Conservation (phyloP, 352 stramenopile species). For the Elongisporangium undulatum region DNA sequence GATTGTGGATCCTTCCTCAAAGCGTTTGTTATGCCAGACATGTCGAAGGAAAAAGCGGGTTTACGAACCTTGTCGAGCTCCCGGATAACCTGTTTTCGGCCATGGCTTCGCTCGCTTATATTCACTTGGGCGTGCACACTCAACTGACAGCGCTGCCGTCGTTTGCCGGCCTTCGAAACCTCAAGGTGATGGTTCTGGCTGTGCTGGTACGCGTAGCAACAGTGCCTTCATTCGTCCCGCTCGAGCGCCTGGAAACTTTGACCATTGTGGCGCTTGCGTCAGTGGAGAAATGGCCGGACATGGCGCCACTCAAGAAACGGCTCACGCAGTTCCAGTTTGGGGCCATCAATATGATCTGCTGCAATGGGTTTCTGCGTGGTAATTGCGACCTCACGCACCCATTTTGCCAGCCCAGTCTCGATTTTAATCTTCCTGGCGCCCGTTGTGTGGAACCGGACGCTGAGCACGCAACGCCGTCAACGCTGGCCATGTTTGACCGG, state of each 20-base stretch:
- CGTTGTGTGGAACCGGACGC: no score
- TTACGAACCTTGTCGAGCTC: constrained; percentile 1
- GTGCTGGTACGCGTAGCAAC: neutral
- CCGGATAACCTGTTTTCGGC: constrained; percentile 1
- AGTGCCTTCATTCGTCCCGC: constrained; percentile 1
- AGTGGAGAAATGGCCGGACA: no score
- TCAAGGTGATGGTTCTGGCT: constrained; percentile 5
- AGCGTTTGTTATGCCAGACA: no score
- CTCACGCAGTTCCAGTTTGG: neutral
- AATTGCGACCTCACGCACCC: constrained; percentile 1
- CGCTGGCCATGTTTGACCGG: constrained; percentile 2
- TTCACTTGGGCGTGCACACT: constrained; percentile 2
- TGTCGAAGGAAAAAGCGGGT: no score
- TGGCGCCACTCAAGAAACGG: neutral
- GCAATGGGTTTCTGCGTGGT: constrained; percentile 6
- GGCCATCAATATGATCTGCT: no score
- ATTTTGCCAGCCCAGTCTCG: neutral
- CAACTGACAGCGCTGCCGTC: constrained; percentile 1
- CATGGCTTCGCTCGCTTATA: constrained; percentile 7
- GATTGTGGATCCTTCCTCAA: no score
- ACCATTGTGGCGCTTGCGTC: no score
- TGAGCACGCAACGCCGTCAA: neutral
- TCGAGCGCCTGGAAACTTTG: constrained; percentile 1
- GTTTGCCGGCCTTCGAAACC: constrained; percentile 2
- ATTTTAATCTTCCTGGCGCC: no score